phyloP scores from a whole-genome alignment of 2,329 filamentous ascomycete species.

The Xylariaceae sp. region DNA sequence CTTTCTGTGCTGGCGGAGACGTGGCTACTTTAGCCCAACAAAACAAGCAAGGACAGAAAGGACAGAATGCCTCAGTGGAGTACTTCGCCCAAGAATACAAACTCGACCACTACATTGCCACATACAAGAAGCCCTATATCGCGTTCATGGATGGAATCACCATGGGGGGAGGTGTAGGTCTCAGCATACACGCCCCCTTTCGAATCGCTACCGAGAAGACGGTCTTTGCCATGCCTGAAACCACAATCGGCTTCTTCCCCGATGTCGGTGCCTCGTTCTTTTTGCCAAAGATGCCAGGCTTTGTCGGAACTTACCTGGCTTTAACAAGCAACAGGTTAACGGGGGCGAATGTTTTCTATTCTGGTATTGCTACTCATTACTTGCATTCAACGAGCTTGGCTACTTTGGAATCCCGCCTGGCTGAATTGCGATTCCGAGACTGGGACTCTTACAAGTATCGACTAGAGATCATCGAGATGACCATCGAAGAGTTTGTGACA shows the following conservation, averaged over 20 bases:
- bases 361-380: slow-evolving; percentile 93
- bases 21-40: slow-evolving; percentile 72
- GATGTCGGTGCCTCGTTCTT: slow-evolving; percentile 97
- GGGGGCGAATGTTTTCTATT: slow-evolving; percentile 83
- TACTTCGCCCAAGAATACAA: slow-evolving; percentile 97
- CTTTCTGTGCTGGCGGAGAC: slow-evolving; percentile 92
- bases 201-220: slow-evolving; percentile 95
- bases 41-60: slow-evolving; percentile 64
- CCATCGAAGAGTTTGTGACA: slow-evolving; percentile 87
- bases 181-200: slow-evolving; percentile 93
- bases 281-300: slow-evolving; percentile 81
- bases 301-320: slow-evolving; percentile 86
- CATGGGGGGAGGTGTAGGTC: slow-evolving; percentile 94
- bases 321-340: slow-evolving; percentile 80
- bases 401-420: slow-evolving; percentile 76
- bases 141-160: slow-evolving; percentile 97
- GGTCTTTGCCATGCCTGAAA: slow-evolving; percentile 97
- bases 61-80: slow-evolving; percentile 69
- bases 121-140: slow-evolving; percentile 87
- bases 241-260: slow-evolving; percentile 96
- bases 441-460: slow-evolving; percentile 60
- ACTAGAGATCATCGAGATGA: slow-evolving; percentile 71
- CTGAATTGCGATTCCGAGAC: slow-evolving; percentile 86
- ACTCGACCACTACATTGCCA: slow-evolving; percentile 92
- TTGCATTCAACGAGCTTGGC: slow-evolving; percentile 84